Base-by-base conservation (phyloP, 2,329 filamentous ascomycete species). In the Tolypocladium album region DNA sequence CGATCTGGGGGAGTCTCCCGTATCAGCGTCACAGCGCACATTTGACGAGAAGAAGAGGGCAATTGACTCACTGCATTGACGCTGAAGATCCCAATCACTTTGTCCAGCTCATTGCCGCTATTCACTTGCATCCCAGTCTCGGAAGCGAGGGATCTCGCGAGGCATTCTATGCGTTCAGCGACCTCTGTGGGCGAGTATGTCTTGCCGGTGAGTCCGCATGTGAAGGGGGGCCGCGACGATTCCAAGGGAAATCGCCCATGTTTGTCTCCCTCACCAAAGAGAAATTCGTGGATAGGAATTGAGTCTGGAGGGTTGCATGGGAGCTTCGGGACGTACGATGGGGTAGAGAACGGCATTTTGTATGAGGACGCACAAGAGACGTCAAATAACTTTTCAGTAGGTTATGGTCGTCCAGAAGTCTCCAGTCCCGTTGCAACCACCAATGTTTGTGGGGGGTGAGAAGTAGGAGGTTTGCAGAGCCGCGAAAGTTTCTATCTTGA, bases 21-120 rank as follows among this genome's bases (percentile, higher is more conserved):
- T 24, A 81, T 79, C 31, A 89, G 72, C n/a, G 11, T 11, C 20
- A 11, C 34, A 15, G 8, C 9, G 50, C 17, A 13, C 5, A 8
- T 12, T 34, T 31, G 15, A 12, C 15, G n/a, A 36, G 3, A 31
- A n/a, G 13, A 2, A 31, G 3, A 17, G 8, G 13, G 27, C 15
- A 31, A 8, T 20, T 36, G 4, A 36, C 50, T 3, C 64, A 77
- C 72, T 42, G 88, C 88, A 67, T 93, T 94, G 62, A 90, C 71
- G 27, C 85, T 86, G 73, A 89, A 92, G 43, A 91, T 77, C 4
- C 79, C 86, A 52, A 88, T 74, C 24, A 90, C 86, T 73, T 92
- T 92, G 65, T 92, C 88, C 84, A 87, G 92, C 67, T 90, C 87
- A 0, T 83, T 82, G 7, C 87, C 88, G 58, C 83, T 70, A 65